Conservation (phyloP, 169 alveolate species). For the Pseudocohnilembus persalinus region DNA sequence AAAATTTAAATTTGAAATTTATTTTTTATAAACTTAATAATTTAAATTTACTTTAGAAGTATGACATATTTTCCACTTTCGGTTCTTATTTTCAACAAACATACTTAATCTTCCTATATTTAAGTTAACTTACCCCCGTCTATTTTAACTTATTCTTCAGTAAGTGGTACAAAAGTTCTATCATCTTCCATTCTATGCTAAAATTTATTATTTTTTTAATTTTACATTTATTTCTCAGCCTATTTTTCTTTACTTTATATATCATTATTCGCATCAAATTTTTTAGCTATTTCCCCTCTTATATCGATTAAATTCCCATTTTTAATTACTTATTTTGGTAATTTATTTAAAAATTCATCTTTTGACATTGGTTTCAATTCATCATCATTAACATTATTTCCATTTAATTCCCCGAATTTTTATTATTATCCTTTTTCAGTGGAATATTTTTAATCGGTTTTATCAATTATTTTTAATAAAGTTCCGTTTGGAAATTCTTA, state of each 20-base stretch:
- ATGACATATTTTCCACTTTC: conserved; percentile 36
- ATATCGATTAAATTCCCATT: conserved; percentile 32
- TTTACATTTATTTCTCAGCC: neutral
- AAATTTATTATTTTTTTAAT: neutral
- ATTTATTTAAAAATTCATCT: conserved; percentile 40
- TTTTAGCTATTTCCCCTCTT: conserved; percentile 34
- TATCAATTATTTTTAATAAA: conserved; percentile 32
- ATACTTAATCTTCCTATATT: conserved; percentile 20
- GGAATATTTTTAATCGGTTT: conserved; percentile 33
- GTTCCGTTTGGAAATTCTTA: conserved; percentile 37
- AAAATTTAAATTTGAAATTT: neutral
- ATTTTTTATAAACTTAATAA: neutral
- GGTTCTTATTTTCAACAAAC: conserved; percentile 29
- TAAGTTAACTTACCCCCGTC: conserved; percentile 10
- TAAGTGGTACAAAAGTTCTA: conserved; percentile 18
- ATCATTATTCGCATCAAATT: conserved; percentile 14
- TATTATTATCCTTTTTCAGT: conserved; percentile 24
- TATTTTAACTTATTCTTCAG: conserved; percentile 18
- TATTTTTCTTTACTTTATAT: neutral
- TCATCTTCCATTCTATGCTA: conserved; percentile 24
- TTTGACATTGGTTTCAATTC: conserved; percentile 35
- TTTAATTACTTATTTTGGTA: conserved; percentile 41
- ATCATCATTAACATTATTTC: conserved; percentile 17
- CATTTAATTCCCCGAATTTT: conserved; percentile 4
- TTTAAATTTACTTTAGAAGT: neutral